Evolutionary conservation across 2,329 filamentous ascomycete genomes (phyloP).

Genomic region (Fusarium odoratissimum): DNA sequence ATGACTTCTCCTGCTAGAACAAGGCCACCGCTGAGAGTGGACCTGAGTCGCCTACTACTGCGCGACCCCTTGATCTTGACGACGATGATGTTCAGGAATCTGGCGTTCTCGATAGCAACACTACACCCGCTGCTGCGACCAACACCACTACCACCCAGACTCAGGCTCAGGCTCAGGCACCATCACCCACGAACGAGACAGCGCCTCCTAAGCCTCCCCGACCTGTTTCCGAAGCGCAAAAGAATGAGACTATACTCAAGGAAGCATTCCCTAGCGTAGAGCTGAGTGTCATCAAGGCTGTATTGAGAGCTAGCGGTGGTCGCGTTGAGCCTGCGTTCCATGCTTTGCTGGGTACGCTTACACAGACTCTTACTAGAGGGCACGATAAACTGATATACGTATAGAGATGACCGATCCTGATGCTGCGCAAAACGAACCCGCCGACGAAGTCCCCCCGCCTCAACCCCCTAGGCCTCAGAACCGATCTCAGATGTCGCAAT

Average conservation of each 20-base stretch:
- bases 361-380: not conserved
- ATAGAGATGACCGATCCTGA: constrained; percentile 84
- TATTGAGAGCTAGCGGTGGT: constrained; percentile 86
- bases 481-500: constrained; percentile 75
- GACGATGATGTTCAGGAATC: constrained; percentile 77
- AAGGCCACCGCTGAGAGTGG: constrained; percentile 57
- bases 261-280: constrained; percentile 95
- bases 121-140: constrained; percentile 42
- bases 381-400: constrained; percentile 18
- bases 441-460: constrained; percentile 71
- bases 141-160: constrained; percentile 42
- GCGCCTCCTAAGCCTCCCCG: constrained; percentile 86
- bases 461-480: constrained; percentile 82
- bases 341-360: constrained; percentile 78
- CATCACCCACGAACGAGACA: constrained; percentile 51
- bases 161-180: constrained; percentile 2
- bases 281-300: constrained; percentile 81
- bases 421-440: constrained; percentile 66
- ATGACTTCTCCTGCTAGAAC: constrained; percentile 48
- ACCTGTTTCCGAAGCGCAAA: constrained; percentile 82
- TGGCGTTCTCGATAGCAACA: constrained; percentile 57
- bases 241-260: constrained; percentile 87
- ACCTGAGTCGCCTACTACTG: constrained; percentile 75
- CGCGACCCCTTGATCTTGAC: constrained; percentile 73
- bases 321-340: constrained; percentile 95